Conservation (phyloP, 805 yeast genomes). For the Wickerhamiella vanderwaltii region DNA sequence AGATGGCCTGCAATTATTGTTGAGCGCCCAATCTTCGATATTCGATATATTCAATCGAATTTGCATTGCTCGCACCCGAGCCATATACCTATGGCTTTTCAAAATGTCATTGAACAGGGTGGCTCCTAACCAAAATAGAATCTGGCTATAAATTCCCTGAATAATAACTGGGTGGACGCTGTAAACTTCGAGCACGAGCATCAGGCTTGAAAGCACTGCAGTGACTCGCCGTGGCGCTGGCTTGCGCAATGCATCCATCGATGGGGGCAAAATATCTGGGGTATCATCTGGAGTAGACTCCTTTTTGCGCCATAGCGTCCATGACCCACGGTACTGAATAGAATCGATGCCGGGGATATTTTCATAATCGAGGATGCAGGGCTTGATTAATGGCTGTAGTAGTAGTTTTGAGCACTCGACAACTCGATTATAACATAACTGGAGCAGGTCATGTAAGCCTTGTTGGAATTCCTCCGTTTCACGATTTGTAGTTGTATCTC, state of each 20-base stretch:
- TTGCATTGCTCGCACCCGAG: slow-evolving; percentile 80
- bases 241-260: slow-evolving; percentile 55
- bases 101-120: slow-evolving; percentile 62
- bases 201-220: slow-evolving; percentile 77
- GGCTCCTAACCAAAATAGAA: slow-evolving; percentile 65
- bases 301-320: slow-evolving; percentile 46
- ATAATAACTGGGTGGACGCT: slow-evolving; percentile 66
- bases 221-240: slow-evolving; percentile 82
- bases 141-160: slow-evolving; percentile 65
- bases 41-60: slow-evolving; percentile 75
- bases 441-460: slow-evolving; percentile 13
- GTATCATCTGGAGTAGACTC: slow-evolving; percentile 30
- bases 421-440: slow-evolving; percentile 10
- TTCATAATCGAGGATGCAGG: slow-evolving; percentile 45
- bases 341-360: slow-evolving; percentile 73
- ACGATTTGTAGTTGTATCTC: slow-evolving; percentile 39
- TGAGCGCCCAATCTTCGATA: slow-evolving; percentile 86
- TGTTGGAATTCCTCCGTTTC: slow-evolving; percentile 22
- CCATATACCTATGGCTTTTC: slow-evolving; percentile 52
- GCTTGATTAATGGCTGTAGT: slow-evolving; percentile 18
- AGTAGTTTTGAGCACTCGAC: slow-evolving; percentile 13
- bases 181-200: slow-evolving; percentile 73
- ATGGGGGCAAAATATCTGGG: slow-evolving; percentile 73
- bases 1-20: slow-evolving; percentile 43
- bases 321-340: slow-evolving; percentile 62